Conservation (phyloP, 225 moss, liverwort and hornwort genomes). For the Physcomitrellopsis africana region DNA sequence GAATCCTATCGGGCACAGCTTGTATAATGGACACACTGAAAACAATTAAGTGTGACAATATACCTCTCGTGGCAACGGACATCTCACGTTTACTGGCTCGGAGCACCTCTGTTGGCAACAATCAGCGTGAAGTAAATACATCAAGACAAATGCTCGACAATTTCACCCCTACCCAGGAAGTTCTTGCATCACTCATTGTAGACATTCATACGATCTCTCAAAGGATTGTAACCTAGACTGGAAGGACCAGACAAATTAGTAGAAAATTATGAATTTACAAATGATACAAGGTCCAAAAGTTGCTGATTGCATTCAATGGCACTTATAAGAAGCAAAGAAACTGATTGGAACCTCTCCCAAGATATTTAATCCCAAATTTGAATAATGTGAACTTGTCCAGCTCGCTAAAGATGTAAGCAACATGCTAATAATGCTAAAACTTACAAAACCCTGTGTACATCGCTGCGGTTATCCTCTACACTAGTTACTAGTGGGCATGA, state of each 20-base stretch:
- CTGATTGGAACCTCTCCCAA: too few species aligned
- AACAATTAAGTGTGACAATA: not conserved
- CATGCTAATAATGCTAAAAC: not conserved
- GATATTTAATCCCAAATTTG: not conserved
- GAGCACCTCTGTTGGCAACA: conserved; percentile 74
- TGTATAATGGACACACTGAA: not conserved
- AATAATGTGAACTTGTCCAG: not conserved
- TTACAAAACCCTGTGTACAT: not conserved
- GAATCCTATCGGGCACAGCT: not conserved
- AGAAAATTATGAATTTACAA: not conserved
- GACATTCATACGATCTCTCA: not conserved
- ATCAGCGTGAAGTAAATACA: not conserved
- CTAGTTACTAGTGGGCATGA: not conserved
- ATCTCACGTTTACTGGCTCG: conserved; percentile 96
- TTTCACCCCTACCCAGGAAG: not conserved
- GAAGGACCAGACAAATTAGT: not conserved
- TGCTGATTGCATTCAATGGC: not conserved
- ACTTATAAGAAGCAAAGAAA: not conserved
- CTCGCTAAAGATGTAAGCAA: not conserved
- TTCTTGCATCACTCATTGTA: not conserved
- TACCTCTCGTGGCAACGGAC: conserved; percentile 96
- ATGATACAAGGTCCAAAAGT: not conserved
- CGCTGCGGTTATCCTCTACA: not conserved
- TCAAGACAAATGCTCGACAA: not conserved
- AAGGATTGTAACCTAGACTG: not conserved